Evolutionary conservation across 371 early-diverging fungal genomes (phyloP).

Genomic region (Polyrhizophydium stewartii): DNA sequence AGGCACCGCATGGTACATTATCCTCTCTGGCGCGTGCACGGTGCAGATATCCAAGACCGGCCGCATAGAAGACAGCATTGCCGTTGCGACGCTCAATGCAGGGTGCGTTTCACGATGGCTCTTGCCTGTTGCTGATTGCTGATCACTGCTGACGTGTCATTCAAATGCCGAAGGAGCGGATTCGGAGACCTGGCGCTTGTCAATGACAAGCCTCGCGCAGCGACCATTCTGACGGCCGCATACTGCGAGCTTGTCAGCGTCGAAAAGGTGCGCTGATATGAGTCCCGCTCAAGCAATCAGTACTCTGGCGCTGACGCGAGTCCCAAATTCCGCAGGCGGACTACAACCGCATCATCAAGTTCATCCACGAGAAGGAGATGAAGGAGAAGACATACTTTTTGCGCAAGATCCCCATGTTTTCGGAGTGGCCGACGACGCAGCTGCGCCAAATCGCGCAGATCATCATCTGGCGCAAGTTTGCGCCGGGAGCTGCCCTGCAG

Average conservation of each 20-base stretch:
- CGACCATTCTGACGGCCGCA: conserved; percentile 30
- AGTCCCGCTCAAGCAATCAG: neutral
- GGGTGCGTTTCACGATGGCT: conserved; percentile 9
- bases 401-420: conserved; percentile 19
- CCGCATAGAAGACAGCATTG: conserved; percentile 22
- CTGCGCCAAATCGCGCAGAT: conserved; percentile 16
- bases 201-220: conserved; percentile 33
- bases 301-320: too few species aligned
- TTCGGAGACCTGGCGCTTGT: conserved; percentile 40
- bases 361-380: conserved; percentile 34
- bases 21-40: conserved; percentile 24
- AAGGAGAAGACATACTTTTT: conserved; percentile 28
- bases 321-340: conserved; percentile 17
- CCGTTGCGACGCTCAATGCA: conserved; percentile 14
- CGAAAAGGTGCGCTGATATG: conserved; percentile 16
- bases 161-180: conserved; percentile 16
- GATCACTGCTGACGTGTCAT: neutral
- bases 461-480: conserved; percentile 16
- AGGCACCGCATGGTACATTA: conserved; percentile 37
- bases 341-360: conserved; percentile 26
- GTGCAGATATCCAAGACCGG: conserved; percentile 25
- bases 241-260: conserved; percentile 24
- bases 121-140: neutral
- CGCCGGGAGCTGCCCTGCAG: conserved; percentile 13
- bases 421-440: conserved; percentile 12